phyloP scores from a whole-genome alignment of 2,329 filamentous ascomycete species.

The Venturia pyrina region DNA sequence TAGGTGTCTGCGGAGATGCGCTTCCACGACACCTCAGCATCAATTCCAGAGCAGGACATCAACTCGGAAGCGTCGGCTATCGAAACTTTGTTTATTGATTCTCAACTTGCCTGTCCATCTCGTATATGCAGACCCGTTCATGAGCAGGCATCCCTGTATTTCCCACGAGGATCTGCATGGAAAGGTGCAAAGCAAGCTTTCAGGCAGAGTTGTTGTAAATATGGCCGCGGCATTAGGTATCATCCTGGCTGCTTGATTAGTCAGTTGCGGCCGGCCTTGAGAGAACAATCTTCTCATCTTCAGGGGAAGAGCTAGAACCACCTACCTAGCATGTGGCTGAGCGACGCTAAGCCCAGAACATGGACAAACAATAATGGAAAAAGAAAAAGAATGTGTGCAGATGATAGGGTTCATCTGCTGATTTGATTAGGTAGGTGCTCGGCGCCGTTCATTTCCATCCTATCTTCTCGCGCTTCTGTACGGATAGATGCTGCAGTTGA shows the following conservation, averaged over 20 bases:
- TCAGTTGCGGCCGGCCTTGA: background rate
- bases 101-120: background rate
- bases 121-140: constrained; percentile 4
- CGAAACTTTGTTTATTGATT: background rate
- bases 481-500: no score
- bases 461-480: no score
- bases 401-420: no score
- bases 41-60: background rate
- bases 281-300: background rate
- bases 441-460: no score
- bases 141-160: background rate
- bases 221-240: background rate
- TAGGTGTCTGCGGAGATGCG: background rate
- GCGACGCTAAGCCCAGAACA: background rate
- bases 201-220: background rate
- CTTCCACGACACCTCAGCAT: background rate
- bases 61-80: background rate
- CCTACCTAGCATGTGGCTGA: background rate
- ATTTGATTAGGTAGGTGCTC: no score
- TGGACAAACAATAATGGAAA: background rate
- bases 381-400: background rate
- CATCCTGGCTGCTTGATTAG: background rate
- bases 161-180: background rate
- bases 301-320: constrained; percentile 5
- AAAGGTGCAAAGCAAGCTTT: background rate